These are phyloP conservation scores for Serpula lacrymans DNA, from an alignment of 768 basidiomycete genomes.

Conservation along the genomic window DNA sequence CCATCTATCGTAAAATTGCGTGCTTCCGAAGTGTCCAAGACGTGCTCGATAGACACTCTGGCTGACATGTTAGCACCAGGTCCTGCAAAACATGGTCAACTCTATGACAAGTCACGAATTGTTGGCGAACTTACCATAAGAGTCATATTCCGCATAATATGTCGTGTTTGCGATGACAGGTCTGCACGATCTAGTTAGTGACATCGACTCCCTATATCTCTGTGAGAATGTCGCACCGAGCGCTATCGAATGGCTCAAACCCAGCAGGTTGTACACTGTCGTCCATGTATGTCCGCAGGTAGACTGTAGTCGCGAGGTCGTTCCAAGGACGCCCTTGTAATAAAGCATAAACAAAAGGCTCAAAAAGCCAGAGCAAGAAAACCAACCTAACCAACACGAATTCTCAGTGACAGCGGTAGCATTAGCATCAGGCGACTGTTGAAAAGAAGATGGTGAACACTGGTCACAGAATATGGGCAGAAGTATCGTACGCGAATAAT, in stretches of 20 bases:
- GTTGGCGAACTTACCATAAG: slow-evolving; percentile 34
- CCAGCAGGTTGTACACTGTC: slow-evolving; percentile 48
- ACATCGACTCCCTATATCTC: too few species aligned
- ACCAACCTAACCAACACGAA: slow-evolving; percentile 48
- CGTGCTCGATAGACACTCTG: slow-evolving; percentile 45
- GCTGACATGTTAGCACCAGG: slow-evolving; percentile 45
- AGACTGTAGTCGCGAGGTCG: slow-evolving; percentile 52
- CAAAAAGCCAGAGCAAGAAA: neutral
- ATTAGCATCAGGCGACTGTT: slow-evolving; percentile 59
- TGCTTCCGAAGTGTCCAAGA: slow-evolving; percentile 40
- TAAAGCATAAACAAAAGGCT: neutral
- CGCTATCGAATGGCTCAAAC: slow-evolving; percentile 45
- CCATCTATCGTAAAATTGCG: slow-evolving; percentile 42
- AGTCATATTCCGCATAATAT: slow-evolving; percentile 55
- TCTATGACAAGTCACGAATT: neutral
- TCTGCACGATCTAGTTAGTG: slow-evolving; percentile 25
- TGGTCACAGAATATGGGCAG: neutral
- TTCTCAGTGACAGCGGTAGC: slow-evolving; percentile 40
- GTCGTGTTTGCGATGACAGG: slow-evolving; percentile 51
- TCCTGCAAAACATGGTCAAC: slow-evolving; percentile 27
- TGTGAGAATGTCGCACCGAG: too few species aligned
- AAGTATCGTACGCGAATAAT: slow-evolving; percentile 49
- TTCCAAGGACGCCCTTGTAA: slow-evolving; percentile 55
- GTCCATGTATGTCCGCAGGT: slow-evolving; percentile 55
- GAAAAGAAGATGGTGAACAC: neutral